Evolutionary conservation across 1,284 basidiomycete genomes (phyloP), one percentile per base, ranked within the genome.

Genomic region (Gomphus sp.): DNA sequence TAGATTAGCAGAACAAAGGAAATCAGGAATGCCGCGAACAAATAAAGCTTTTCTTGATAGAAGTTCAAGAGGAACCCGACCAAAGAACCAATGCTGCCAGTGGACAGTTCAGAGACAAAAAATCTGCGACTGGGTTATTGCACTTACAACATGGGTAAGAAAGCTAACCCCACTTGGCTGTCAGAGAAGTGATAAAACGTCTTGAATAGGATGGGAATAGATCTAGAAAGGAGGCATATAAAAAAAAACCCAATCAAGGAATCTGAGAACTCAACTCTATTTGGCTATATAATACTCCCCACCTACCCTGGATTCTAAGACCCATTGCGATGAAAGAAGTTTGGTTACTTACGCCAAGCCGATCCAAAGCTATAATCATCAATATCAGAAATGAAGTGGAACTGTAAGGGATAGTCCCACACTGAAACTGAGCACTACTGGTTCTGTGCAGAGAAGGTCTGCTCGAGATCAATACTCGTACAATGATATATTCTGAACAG

Each of bases 261-360:
- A 3, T 7, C 2, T 11, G 22, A 18, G 18, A 34, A 34, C 79
- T 10, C 63, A 36, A 87, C 77, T 84, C 81, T 34, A 91, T 73
- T 60, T 89, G 71, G 60, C 80, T 81, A 67, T 83, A 93, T 52
- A 87, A 70, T 12, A 93, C 79, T 0, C 90, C 90, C 90, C 89
- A 59, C 8, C 57, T 59, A 37, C 22, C n/a, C 5, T 22, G 18
- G 45, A 10, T 36, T 28, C 37, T 8, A 45, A 36, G 6, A 3
- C 25, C 8, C 9, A 22, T 12, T n/a, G 41, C 2, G 44, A 8
- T 2, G 18, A 45, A 6, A 9, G 6, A 9, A 16, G 37, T 18
- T 16, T 16, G 48, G 16, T 31, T 18, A 53, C 57, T 31, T 36
- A 93, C 0, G 79, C 80, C 60, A 89, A 84, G 1, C 85, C 86